Conservation (phyloP, 1,284 basidiomycete genomes). For the Cerrena zonata region DNA sequence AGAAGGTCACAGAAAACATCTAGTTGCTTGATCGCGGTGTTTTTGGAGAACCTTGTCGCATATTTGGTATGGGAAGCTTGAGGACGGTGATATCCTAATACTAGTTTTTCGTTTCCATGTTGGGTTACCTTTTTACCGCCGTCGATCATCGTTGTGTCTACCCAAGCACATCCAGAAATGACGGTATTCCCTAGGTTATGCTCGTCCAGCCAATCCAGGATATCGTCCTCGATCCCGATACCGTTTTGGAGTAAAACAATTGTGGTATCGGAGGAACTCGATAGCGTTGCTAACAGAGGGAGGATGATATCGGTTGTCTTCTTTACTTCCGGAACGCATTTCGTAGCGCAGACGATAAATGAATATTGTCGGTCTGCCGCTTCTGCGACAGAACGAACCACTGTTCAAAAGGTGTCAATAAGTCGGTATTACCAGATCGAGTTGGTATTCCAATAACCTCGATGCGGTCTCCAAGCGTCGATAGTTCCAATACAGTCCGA, state of each 20-base stretch:
- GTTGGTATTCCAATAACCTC: constrained; percentile 21
- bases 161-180: constrained; percentile 36
- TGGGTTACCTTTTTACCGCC: constrained; percentile 27
- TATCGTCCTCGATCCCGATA: constrained; percentile 34
- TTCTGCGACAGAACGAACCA: constrained; percentile 26
- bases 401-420: constrained; percentile 14
- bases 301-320: constrained; percentile 27
- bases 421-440: neutral
- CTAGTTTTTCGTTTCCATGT: constrained; percentile 28
- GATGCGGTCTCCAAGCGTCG: constrained; percentile 27
- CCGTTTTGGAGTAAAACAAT: constrained; percentile 38
- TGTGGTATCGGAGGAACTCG: constrained; percentile 11
- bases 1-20: constrained; percentile 30
- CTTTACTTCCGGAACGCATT: constrained; percentile 30
- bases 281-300: constrained; percentile 22
- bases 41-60: constrained; percentile 15
- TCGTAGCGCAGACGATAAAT: constrained; percentile 30
- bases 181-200: constrained; percentile 15
- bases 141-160: constrained; percentile 32
- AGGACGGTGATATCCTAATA: constrained; percentile 29
- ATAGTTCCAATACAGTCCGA: constrained; percentile 26
- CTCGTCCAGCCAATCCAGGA: constrained; percentile 22
- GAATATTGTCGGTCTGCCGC: constrained; percentile 31
- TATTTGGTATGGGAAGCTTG: neutral
- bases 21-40: constrained; percentile 20